Percentiles rank a stretch among this genome's conserved stretches.
Conservation (phyloP, 495 filamentous ascomycete genomes). For the Xylaria telfairii region DNA sequence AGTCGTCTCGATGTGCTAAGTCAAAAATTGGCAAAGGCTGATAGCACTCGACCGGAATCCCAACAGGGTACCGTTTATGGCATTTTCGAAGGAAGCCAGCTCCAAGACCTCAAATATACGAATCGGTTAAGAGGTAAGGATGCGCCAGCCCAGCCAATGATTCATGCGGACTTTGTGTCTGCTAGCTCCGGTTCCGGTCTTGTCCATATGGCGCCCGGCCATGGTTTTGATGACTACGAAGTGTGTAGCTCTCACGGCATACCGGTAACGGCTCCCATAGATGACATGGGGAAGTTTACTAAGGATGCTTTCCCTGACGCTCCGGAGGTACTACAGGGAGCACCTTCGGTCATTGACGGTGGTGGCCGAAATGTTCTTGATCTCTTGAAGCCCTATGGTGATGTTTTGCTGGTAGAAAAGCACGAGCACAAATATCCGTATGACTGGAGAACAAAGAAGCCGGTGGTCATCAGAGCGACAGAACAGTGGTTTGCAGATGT, state of each 20-base stretch:
- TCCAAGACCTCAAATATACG: constrained; percentile 69
- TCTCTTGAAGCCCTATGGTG: constrained; percentile 55
- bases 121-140: constrained; percentile 65
- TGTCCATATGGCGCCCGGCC: constrained; percentile 92
- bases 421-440: constrained; percentile 94
- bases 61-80: constrained; percentile 48
- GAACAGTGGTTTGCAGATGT: constrained; percentile 98
- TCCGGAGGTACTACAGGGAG: constrained; percentile 60
- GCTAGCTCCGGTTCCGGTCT: constrained; percentile 86
- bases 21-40: constrained; percentile 36
- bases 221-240: constrained; percentile 96
- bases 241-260: constrained; percentile 73
- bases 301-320: constrained; percentile 71
- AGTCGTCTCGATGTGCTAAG: constrained; percentile 61
- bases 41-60: constrained; percentile 39
- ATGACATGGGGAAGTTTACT: constrained; percentile 81
- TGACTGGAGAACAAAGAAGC: constrained; percentile 94
- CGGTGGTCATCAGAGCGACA: constrained; percentile 88
- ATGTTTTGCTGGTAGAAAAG: constrained; percentile 68
- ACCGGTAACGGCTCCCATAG: constrained; percentile 76
- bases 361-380: constrained; percentile 73
- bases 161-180: constrained; percentile 86
- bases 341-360: constrained; percentile 52
- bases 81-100: constrained; percentile 66
- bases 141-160: constrained; percentile 66